Percentiles rank a stretch among this genome's conserved stretches.
Conservation (phyloP, 176 grass and related monocot species). For the Ananas comosus region DNA sequence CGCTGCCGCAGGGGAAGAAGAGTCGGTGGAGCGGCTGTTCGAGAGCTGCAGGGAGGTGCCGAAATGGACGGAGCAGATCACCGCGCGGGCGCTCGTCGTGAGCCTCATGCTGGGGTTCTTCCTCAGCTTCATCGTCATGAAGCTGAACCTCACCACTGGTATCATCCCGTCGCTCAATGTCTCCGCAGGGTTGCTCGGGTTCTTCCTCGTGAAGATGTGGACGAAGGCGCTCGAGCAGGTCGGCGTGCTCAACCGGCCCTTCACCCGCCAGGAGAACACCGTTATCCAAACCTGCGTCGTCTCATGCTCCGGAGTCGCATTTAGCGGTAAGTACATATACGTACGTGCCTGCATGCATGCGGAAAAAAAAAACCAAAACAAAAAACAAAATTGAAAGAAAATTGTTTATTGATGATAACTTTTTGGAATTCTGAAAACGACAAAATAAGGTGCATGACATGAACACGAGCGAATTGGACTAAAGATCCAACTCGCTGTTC, state of each 20-base stretch:
- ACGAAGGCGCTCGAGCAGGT: slow-evolving; percentile 32
- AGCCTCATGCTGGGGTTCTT: slow-evolving; percentile 38
- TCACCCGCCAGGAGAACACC: slow-evolving; percentile 78
- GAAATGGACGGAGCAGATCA: slow-evolving; percentile 57
- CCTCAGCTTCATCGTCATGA: slow-evolving; percentile 72
- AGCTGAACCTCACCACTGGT: slow-evolving; percentile 76
- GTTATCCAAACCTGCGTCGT: slow-evolving; percentile 75
- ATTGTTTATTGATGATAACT: too few species aligned
- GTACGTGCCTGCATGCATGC: not conserved
- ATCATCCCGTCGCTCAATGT: slow-evolving; percentile 84
- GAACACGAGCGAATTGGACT: too few species aligned
- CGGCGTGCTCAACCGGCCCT: slow-evolving; percentile 31
- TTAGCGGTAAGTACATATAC: slow-evolving; percentile 41
- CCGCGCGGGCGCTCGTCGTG: slow-evolving; percentile 52
- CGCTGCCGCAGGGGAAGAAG: not conserved
- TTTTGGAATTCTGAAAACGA: too few species aligned
- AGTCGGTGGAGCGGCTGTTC: slow-evolving; percentile 40
- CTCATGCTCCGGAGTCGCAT: slow-evolving; percentile 62
- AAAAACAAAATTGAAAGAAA: too few species aligned
- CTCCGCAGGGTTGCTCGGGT: slow-evolving; percentile 53
- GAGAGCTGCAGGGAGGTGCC: slow-evolving; percentile 32
- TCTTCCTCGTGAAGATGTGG: slow-evolving; percentile 52
- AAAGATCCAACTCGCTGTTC: too few species aligned
- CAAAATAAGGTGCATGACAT: too few species aligned
- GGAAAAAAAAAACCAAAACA: too few species aligned